Evolutionary conservation across 129 eudicot species (phyloP), one percentile per base, ranked within the genome.

Genomic region (Centrapalus pauciflorus): DNA sequence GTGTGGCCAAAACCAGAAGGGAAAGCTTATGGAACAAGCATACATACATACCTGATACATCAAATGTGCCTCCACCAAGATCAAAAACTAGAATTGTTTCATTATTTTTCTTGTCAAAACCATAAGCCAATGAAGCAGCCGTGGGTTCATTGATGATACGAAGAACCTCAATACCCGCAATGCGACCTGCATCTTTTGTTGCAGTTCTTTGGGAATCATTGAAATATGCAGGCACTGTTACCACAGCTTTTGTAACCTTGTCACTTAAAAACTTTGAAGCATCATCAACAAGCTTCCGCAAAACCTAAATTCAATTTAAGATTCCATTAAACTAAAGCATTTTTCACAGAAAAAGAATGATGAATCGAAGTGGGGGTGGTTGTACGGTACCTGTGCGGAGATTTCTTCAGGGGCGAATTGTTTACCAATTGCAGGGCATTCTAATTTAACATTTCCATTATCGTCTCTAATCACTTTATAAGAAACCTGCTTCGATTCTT

Each of bases 51-150:
- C 97, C 97, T 77, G 97, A 90, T 13, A 90, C 92, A 80, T 90
- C 97, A 70, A 90, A 90, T 17, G 97, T 90, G 28, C 95, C 97
- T 70, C 97, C 97, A 65, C 97, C 97, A 51, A 90, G 90, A 76
- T 90, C 97, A 54, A 87, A 90, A 8, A 90, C 97, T 5, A 87
- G 69, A 55, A 90, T 87, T 19, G 95, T 90, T 70, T 87, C 95
- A 48, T 90, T 90, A 55, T 26, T 84, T 67, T 86, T 87, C 87
- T 87, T 90, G 59, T 90, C 97, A 35, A 90, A 87, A 49, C 97
- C 97, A 67, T 90, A 90, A 12, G 97, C 97, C 80, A 90, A 71
- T 9, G 97, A 87, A 77, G 97, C 97, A 43, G 97, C 95, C n/a
- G 97, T 90, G 21, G 97, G 97, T 35, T 90, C 97, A 65, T 90